Evolutionary conservation across 257 asterid species (phyloP), one percentile per base, ranked within the genome.

Genomic region (Plectranthus barbatus): DNA sequence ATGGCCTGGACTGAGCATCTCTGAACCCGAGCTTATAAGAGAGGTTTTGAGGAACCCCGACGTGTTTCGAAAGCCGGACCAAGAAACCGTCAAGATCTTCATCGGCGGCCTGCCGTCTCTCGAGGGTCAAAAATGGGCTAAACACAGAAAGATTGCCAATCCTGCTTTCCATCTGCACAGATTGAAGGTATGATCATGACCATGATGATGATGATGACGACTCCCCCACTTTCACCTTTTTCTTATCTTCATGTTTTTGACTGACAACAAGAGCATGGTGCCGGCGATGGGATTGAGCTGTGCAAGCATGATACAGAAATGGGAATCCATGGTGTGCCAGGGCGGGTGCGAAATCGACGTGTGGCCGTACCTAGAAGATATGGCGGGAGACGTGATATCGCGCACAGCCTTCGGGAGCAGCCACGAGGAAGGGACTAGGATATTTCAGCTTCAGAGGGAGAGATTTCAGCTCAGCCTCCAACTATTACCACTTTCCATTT

Each of bases 151-250:
- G 46, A 49, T 69, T 13, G 37, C 59, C 18, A 74, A 23, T 9
- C 72, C 69, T 31, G 75, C 72, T 18, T 74, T 74, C 45, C 69
- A 68, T 68, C 19, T 69, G 19, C 64, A 74, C 24, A 69, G 57
- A 56, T 17, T 69, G 42, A 74, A 69, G 62, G 76, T 74, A 46
- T 3, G n/a, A n/a, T n/a, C n/a, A n/a, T n/a, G n/a, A n/a, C n/a
- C n/a, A n/a, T n/a, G n/a, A n/a, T n/a, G n/a, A n/a, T n/a, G n/a
- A n/a, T n/a, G n/a, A n/a, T n/a, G n/a, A n/a, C n/a, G n/a, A n/a
- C n/a, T n/a, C n/a, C n/a, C n/a, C n/a, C n/a, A n/a, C n/a, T n/a
- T n/a, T n/a, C n/a, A n/a, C n/a, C n/a, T n/a, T n/a, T n/a, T n/a
- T n/a, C n/a, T n/a, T n/a, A n/a, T n/a, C n/a, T n/a, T n/a, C n/a